Base-by-base conservation (phyloP, 352 stramenopile genomes). In the Phytophthora crassamura region DNA sequence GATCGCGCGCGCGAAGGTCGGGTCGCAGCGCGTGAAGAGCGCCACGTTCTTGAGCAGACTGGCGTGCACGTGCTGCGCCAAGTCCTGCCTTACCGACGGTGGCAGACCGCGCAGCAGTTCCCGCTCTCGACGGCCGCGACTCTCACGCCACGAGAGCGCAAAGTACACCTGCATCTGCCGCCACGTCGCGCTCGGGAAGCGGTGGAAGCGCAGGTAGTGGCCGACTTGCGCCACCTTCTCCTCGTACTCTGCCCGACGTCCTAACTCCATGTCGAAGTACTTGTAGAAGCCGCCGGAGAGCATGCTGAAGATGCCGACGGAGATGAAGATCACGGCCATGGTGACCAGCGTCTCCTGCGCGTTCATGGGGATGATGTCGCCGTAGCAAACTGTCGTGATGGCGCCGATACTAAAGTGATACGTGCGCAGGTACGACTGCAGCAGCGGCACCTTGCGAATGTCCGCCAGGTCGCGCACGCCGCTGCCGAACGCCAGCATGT, bases 81-180 rank as follows among this genome's bases (percentile, higher is more conserved):
- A 74, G 30, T 91, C 82, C 30, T 88, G 76, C 5, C 78, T 73
- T 16, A 91, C 65, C 1, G 77, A 75, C 2, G 64, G 71, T 11
- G 82, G 80, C 30, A 93, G 42, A 4, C 82, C 82, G 9, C 74
- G 60, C 2, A 93, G 66, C 40, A 85, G 66, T 25, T 89, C 62
- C 9, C 82, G 70, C 47, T 91, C 82, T 39, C 80, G 73, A 42
- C 87, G 82, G 9, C 84, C 84, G 20, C 88, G 84, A 70, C 74
- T 90, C 41, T 90, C 78, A 8, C 83, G 67, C 84, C 84, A 91
- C 36, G 75, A 80, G 2, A 91, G 65, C 11, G 80, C 69, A 53
- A 91, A 90, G 60, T 90, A 93, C 6, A 89, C 67, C 51, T 91
- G 80, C 82, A 91, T 90, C 61, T 91, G 84, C 20, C 73, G 75